phyloP scores from a whole-genome alignment of 306 rosid species.

The Clitoria ternatea region DNA sequence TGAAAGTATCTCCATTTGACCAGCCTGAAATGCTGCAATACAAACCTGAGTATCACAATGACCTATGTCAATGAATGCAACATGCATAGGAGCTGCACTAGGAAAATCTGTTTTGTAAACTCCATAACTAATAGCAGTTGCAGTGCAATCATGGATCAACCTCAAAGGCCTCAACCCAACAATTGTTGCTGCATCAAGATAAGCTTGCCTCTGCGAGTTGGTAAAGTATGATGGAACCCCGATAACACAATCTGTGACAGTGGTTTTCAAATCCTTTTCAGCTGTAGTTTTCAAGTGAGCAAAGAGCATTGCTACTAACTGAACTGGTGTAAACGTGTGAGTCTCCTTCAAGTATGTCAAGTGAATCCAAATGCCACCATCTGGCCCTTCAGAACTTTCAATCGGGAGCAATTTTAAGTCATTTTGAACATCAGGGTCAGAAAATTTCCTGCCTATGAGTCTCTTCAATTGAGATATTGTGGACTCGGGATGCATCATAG shows the following conservation, averaged over 20 bases:
- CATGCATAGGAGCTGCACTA: slow-evolving; percentile 34
- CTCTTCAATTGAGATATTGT: slow-evolving; percentile 88
- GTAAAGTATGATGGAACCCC: slow-evolving; percentile 87
- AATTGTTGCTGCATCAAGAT: slow-evolving; percentile 71
- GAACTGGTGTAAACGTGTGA: slow-evolving; percentile 62
- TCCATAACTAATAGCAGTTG: slow-evolving; percentile 84
- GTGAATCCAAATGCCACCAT: slow-evolving; percentile 74
- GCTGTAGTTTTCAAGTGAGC: slow-evolving; percentile 66
- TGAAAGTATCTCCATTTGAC: slow-evolving; percentile 63
- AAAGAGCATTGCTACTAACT: slow-evolving; percentile 80
- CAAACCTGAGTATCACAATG: slow-evolving; percentile 87
- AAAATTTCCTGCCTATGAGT: slow-evolving; percentile 58
- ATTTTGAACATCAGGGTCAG: slow-evolving; percentile 53
- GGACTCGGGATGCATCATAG: slow-evolving; percentile 74
- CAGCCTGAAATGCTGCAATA: slow-evolving; percentile 60
- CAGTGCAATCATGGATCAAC: slow-evolving; percentile 91
- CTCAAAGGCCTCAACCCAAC: slow-evolving; percentile 84
- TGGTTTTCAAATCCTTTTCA: slow-evolving; percentile 54
- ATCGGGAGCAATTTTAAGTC: slow-evolving; percentile 57
- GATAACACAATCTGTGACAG: slow-evolving; percentile 76
- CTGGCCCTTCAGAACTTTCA: slow-evolving; percentile 57
- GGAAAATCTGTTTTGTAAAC: slow-evolving; percentile 66
- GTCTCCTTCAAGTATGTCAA: slow-evolving; percentile 54
- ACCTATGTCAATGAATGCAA: slow-evolving; percentile 80
- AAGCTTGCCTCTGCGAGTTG: slow-evolving; percentile 79